A percentile compares a stretch with the other conserved stretches of the same genome.
phyloP scores from a whole-genome alignment of 345 rosid species.

The Populus pruinosa region DNA sequence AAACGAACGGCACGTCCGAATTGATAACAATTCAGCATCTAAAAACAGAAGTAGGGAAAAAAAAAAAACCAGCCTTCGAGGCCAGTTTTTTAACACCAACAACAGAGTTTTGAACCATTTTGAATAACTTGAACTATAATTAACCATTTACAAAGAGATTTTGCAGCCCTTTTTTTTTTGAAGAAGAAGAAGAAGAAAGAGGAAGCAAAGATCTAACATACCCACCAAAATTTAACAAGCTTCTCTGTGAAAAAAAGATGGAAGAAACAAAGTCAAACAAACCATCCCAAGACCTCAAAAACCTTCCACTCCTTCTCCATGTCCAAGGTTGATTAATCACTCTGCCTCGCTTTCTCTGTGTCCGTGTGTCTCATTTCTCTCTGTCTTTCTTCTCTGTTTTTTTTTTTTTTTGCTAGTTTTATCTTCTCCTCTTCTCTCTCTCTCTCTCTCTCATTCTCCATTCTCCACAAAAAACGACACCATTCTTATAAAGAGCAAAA shows the following conservation, averaged over 20 bases:
- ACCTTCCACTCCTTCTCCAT: constrained; percentile 16
- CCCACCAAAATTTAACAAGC: constrained; percentile 31
- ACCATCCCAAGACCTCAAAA: constrained; percentile 28
- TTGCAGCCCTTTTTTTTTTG: background rate
- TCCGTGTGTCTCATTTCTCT: constrained; percentile 4
- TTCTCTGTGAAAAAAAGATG: constrained; percentile 12
- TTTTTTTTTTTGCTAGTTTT: constrained; percentile 5
- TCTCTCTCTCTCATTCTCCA: constrained; percentile 13
- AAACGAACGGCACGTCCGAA: background rate
- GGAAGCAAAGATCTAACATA: constrained; percentile 5
- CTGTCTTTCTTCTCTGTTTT: background rate
- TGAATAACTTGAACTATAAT: background rate
- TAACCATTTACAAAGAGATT: background rate
- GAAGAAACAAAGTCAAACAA: constrained; percentile 23
- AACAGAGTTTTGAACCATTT: constrained; percentile 1
- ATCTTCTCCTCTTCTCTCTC: constrained; percentile 10
- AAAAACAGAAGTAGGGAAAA: background rate
- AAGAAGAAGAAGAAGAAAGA: background rate
- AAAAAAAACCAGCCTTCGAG: background rate
- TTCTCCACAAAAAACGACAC: constrained; percentile 27
- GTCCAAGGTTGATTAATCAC: constrained; percentile 16
- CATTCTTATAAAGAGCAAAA: constrained; percentile 17
- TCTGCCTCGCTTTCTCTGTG: constrained; percentile 1
- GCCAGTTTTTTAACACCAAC: constrained; percentile 2
- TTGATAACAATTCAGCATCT: background rate